These are phyloP conservation scores for Hypocreales sp. DNA, from an alignment of 2,329 filamentous ascomycete genomes.

Conservation along the genomic window DNA sequence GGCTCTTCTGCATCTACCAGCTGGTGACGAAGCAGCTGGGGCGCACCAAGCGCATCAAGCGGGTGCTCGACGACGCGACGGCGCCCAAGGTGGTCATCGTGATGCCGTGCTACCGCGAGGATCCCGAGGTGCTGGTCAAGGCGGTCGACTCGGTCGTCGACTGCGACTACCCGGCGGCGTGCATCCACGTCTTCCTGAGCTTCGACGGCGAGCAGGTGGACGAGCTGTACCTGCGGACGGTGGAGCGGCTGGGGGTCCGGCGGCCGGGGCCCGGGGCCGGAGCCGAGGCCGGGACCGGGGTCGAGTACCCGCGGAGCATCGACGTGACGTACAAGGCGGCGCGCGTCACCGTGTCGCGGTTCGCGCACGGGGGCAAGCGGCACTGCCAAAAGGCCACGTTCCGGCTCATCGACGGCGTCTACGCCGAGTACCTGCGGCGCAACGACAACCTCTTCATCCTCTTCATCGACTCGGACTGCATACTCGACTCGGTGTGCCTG, in stretches of 20 bases:
- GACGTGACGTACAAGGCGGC: conserved; percentile 73
- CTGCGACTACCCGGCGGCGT: conserved; percentile 83
- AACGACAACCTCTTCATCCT: conserved; percentile 91
- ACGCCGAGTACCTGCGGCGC: conserved; percentile 67
- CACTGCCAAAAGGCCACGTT: conserved; percentile 90
- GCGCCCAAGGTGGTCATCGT: conserved; percentile 92
- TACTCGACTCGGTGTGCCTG: conserved; percentile 77
- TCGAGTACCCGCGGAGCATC: conserved; percentile 85
- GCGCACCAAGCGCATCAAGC: conserved; percentile 65
- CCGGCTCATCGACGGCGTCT: conserved; percentile 84
- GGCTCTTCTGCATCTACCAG: conserved; percentile 86
- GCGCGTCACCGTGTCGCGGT: conserved; percentile 79
- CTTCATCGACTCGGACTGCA: conserved; percentile 96
- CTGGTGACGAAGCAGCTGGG: conserved; percentile 79
- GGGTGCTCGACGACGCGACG: conserved; percentile 66
- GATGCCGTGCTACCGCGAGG: conserved; percentile 94
- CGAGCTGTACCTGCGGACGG: conserved; percentile 75
- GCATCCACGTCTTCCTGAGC: conserved; percentile 87
- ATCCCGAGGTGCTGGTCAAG: conserved; percentile 66
- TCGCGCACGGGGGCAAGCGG: conserved; percentile 84
- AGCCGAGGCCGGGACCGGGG: too few relatives aligned
- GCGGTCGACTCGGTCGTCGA: conserved; percentile 86
- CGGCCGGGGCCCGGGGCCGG: conserved; percentile 55
- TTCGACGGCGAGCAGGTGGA: conserved; percentile 87
- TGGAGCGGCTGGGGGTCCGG: conserved; percentile 63